A percentile compares a stretch with the other conserved stretches of the same genome.
These are phyloP conservation scores for Osmanthus fragrans DNA, from an alignment of 257 asterid species.

Conservation along the genomic window DNA sequence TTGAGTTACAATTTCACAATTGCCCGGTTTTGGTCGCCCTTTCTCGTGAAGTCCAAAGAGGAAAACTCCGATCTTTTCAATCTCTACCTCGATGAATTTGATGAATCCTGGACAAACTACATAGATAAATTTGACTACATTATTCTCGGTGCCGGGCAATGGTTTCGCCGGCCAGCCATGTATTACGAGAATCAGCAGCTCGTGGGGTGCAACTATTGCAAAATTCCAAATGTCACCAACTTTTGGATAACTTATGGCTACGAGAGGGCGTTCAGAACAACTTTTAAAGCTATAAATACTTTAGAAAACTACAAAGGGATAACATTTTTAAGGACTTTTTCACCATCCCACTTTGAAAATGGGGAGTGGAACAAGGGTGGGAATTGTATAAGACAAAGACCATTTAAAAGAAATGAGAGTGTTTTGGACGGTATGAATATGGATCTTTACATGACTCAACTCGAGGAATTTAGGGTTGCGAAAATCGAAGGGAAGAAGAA, in stretches of 20 bases:
- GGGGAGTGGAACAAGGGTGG: conserved; percentile 30
- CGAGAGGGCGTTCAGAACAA: conserved; percentile 20
- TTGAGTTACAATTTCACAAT: conserved; percentile 27
- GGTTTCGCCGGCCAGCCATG: conserved; percentile 28
- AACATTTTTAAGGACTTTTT: conserved; percentile 23
- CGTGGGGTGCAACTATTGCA: conserved; percentile 21
- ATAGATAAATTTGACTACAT: conserved; percentile 29
- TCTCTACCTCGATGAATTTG: conserved; percentile 32
- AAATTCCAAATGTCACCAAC: conserved; percentile 22
- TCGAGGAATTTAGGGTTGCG: conserved; percentile 25
- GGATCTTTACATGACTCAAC: conserved; percentile 23
- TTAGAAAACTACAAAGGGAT: conserved; percentile 20
- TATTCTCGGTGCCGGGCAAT: conserved; percentile 29
- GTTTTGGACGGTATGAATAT: conserved; percentile 14
- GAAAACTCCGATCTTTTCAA: conserved; percentile 21
- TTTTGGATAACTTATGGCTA: conserved; percentile 17
- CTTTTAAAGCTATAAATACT: conserved; percentile 19
- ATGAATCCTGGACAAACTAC: conserved; percentile 23
- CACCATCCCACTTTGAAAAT: conserved; percentile 30
- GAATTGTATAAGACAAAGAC: conserved; percentile 25
- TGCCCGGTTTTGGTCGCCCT: conserved; percentile 30
- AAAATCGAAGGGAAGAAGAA: conserved; percentile 21
- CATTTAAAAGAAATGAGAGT: conserved; percentile 27
- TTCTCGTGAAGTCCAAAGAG: conserved; percentile 17
- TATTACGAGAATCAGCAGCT: conserved; percentile 21